Evolutionary conservation across 805 yeast genomes (phyloP).

Genomic region (Myxozyma geophila): DNA sequence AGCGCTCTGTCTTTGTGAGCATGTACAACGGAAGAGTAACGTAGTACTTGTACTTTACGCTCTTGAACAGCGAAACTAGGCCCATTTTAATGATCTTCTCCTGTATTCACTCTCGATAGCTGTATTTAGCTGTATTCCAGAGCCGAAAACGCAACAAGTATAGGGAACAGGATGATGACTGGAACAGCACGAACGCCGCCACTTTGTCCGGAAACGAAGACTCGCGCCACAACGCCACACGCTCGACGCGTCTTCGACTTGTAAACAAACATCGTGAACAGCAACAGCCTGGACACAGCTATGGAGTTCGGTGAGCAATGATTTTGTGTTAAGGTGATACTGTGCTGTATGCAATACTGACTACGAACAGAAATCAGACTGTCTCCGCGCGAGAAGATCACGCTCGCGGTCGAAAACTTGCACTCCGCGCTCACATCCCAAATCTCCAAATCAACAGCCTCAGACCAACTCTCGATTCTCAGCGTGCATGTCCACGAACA

Average conservation of each 20-base stretch:
- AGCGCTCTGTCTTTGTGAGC: slow-evolving; percentile 30
- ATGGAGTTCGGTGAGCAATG: slow-evolving; percentile 5
- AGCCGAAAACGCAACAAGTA: neutral
- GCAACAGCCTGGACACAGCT: too few relatives aligned
- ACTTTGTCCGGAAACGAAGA: too few relatives aligned
- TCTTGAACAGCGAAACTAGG: slow-evolving; percentile 16
- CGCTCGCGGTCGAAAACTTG: slow-evolving; percentile 16
- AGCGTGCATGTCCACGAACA: slow-evolving; percentile 21
- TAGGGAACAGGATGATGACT: too few relatives aligned
- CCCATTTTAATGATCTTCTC: slow-evolving; percentile 11
- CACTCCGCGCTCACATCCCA: slow-evolving; percentile 9
- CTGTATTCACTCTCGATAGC: neutral
- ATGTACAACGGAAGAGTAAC: slow-evolving; percentile 34
- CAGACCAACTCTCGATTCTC: slow-evolving; percentile 27
- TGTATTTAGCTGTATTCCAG: neutral
- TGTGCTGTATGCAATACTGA: neutral
- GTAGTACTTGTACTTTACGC: slow-evolving; percentile 31
- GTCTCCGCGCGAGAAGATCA: slow-evolving; percentile 20
- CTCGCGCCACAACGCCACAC: slow-evolving; percentile 6
- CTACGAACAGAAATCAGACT: slow-evolving; percentile 3
- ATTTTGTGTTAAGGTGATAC: neutral
- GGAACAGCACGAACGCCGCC: too few relatives aligned
- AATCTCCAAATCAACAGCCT: slow-evolving; percentile 18
- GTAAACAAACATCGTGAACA: neutral
- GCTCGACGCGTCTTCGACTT: neutral